These are phyloP conservation scores for Aspergillus ellipticus DNA, from an alignment of 495 filamentous ascomycete genomes.

Conservation along the genomic window DNA sequence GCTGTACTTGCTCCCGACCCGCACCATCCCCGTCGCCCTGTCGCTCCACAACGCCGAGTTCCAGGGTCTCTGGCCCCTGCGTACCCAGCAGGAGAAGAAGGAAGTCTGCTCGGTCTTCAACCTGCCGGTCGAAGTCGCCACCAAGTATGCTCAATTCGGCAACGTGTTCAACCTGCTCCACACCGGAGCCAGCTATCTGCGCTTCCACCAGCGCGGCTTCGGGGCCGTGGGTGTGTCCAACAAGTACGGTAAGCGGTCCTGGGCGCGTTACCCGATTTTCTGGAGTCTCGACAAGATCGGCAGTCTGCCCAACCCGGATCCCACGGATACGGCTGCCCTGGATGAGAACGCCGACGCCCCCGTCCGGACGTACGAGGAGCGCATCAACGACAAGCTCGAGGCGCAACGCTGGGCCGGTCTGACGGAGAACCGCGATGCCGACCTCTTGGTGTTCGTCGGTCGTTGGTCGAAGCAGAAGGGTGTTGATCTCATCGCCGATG, in stretches of 20 bases:
- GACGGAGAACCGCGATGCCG: slow-evolving; percentile 54
- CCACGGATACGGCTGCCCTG: slow-evolving; percentile 53
- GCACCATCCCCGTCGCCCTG: slow-evolving; percentile 56
- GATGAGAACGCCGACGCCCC: slow-evolving; percentile 37
- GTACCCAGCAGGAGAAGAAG: slow-evolving; percentile 53
- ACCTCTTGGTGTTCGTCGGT: slow-evolving; percentile 68
- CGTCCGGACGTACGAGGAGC: slow-evolving; percentile 44
- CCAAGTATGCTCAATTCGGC: slow-evolving; percentile 64
- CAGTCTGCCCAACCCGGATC: slow-evolving; percentile 62
- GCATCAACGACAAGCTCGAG: slow-evolving; percentile 43
- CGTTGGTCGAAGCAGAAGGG: slow-evolving; percentile 72
- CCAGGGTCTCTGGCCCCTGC: slow-evolving; percentile 67
- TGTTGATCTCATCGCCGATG: slow-evolving; percentile 66
- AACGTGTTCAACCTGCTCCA: slow-evolving; percentile 67
- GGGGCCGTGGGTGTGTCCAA: slow-evolving; percentile 63
- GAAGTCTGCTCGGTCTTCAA: slow-evolving; percentile 64
- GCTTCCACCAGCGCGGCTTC: slow-evolving; percentile 61
- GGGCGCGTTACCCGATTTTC: slow-evolving; percentile 64
- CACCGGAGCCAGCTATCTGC: slow-evolving; percentile 58
- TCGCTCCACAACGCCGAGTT: slow-evolving; percentile 66
- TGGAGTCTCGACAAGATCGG: slow-evolving; percentile 63
- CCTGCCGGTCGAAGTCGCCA: slow-evolving; percentile 42
- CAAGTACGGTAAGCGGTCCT: slow-evolving; percentile 65
- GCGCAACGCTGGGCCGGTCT: slow-evolving; percentile 68
- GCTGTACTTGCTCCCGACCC: slow-evolving; percentile 54